Base-by-base conservation (phyloP, 2,329 filamentous ascomycete genomes). In the Aureobasidium sp. region DNA sequence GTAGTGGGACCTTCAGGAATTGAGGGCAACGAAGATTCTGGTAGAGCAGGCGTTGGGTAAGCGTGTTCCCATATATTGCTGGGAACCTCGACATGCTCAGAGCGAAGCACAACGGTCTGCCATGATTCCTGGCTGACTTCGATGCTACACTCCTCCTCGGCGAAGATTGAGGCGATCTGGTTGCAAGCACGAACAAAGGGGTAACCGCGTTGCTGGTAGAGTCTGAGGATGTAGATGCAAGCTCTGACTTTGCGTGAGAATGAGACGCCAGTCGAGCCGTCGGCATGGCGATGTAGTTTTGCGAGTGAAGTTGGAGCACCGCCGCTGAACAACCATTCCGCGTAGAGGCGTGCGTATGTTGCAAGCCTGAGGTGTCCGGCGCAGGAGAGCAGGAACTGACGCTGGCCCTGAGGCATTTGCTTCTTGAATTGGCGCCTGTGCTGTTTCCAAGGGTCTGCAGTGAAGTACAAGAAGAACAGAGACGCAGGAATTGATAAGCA, bases 301-400 rank as follows among this genome's bases (percentile, higher is more conserved):
- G 57, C 27, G 39, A 54, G 30, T 9, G 49, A 44, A 57, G 57
- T 11, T 21, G 62, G 42, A 13, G 53, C 44, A 25, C 49, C 9
- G 25, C 49, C 57, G 15, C 49, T 57, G 27, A 63, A 60, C 13
- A 62, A 25, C 47, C 41, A 42, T 25, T 32, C 39, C 2, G 53
- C 57, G 41, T 50, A 61, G 54, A 64, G 61, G 10, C 63, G 45
- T 6, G 27, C 27, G 42, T 53, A 52, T 21, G 32, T 55, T 15
- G 49, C 10, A 36, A 41, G 9, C 25, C n/a, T 21, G 0, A 16
- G 41, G 7, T 30, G 5, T 6, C 1, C 3, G 6, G 6, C 27
- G 16, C 41, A 60, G 2, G 11, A 32, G 25, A 50, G 37, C n/a
- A 5, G 5, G 27, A 39, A 58, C 2, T 1, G 5, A 1, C 32